Percentiles rank a stretch among this genome's conserved stretches.
These are phyloP conservation scores for Cercospora citrullina DNA, from an alignment of 2,329 filamentous ascomycete species.

Conservation along the genomic window DNA sequence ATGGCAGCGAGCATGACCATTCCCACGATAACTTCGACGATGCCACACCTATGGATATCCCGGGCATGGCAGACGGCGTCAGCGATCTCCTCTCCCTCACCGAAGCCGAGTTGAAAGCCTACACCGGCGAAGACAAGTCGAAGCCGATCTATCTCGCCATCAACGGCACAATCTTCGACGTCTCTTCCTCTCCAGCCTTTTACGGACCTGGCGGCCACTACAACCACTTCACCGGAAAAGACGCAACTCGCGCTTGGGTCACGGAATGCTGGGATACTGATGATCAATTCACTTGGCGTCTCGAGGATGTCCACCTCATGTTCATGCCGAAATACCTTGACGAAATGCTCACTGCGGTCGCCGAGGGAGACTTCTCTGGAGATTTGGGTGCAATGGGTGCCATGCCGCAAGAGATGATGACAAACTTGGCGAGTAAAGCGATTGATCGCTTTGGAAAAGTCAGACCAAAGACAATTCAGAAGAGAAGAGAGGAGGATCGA, in stretches of 20 bases:
- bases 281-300: conserved; percentile 33
- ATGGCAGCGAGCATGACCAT: conserved; percentile 1
- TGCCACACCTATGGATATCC: background rate
- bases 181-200: conserved; percentile 33
- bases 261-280: conserved; percentile 37
- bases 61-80: background rate
- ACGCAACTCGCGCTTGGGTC: conserved; percentile 37
- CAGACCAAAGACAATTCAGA: conserved; percentile 23
- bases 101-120: conserved; percentile 30
- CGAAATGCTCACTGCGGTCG: conserved; percentile 29
- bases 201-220: conserved; percentile 38
- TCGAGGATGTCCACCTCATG: conserved; percentile 33
- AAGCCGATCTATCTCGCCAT: conserved; percentile 37
- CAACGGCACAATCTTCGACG: conserved; percentile 38
- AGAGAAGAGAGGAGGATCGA: conserved; percentile 27
- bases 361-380: conserved; percentile 20
- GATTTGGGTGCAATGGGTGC: conserved; percentile 26
- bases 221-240: conserved; percentile 35
- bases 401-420: conserved; percentile 28
- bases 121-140: conserved; percentile 30
- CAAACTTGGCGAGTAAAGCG: conserved; percentile 30
- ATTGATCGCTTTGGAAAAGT: conserved; percentile 33
- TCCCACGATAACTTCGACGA: background rate
- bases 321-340: conserved; percentile 36
- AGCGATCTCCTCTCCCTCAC: conserved; percentile 21